phyloP scores from a whole-genome alignment of 73 alveolate genomes.

The Stentor roeselii region DNA sequence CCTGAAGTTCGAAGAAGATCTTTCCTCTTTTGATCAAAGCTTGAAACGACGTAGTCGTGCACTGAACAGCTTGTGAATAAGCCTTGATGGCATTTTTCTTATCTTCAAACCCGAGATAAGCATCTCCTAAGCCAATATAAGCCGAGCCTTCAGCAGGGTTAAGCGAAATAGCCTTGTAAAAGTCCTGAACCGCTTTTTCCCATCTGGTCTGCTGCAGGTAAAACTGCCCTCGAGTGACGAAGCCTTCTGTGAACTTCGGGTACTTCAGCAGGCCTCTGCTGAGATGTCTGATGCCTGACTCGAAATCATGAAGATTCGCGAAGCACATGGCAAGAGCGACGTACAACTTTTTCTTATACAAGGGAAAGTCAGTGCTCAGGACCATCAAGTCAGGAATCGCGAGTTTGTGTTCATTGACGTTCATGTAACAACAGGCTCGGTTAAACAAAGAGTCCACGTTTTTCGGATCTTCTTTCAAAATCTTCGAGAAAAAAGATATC shows the following conservation, averaged over 20 bases:
- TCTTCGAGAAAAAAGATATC: not conserved
- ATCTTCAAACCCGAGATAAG: conserved; percentile 30
- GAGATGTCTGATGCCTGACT: conserved; percentile 23
- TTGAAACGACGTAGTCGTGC: conserved; percentile 36
- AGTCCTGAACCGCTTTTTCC: conserved; percentile 49
- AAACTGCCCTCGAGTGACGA: conserved; percentile 40
- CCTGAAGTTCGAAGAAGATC: conserved; percentile 27
- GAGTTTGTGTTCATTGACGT: not conserved
- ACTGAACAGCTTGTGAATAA: conserved; percentile 33
- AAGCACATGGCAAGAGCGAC: not conserved
- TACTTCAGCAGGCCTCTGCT: conserved; percentile 32
- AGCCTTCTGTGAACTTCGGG: conserved; percentile 52
- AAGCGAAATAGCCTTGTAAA: conserved; percentile 37
- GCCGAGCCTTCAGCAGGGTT: conserved; percentile 50
- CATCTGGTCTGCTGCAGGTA: conserved; percentile 28
- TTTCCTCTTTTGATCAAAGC: conserved; percentile 44
- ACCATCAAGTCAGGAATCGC: not conserved
- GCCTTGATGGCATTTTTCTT: conserved; percentile 41
- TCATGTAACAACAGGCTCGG: not conserved
- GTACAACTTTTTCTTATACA: not conserved
- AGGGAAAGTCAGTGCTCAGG: not conserved
- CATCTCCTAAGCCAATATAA: conserved; percentile 50
- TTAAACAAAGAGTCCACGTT: not conserved
- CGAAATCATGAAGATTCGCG: not conserved
- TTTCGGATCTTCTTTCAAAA: not conserved